These are phyloP conservation scores for Omphalea diandra DNA, from an alignment of 441 rosid species.

Conservation along the genomic window DNA sequence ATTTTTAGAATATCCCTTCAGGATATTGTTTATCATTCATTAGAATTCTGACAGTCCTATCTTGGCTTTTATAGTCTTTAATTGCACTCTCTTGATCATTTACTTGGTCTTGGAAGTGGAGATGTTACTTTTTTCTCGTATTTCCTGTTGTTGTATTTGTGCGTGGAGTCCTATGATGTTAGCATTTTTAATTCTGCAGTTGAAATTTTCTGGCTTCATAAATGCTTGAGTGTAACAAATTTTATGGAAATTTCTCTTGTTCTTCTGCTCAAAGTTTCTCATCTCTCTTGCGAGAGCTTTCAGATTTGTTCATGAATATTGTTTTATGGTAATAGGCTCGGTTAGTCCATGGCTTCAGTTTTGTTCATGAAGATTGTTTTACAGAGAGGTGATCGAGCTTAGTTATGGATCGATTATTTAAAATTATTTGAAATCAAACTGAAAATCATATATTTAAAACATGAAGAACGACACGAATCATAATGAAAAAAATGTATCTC, in stretches of 20 bases:
- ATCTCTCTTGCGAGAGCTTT: neutral
- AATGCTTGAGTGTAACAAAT: neutral
- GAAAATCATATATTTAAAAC: too few species aligned
- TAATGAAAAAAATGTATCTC: too few species aligned
- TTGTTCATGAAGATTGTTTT: too few species aligned
- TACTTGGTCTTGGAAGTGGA: constrained; percentile 5
- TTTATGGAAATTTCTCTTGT: neutral
- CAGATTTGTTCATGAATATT: neutral
- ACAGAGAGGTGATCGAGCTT: too few species aligned
- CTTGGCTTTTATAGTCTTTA: constrained; percentile 5
- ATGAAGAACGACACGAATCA: too few species aligned
- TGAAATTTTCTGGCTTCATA: neutral
- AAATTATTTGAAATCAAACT: too few species aligned
- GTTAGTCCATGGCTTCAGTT: too few species aligned
- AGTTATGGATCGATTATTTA: too few species aligned
- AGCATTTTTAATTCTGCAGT: neutral
- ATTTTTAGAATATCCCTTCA: constrained; percentile 11
- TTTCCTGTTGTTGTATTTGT: neutral
- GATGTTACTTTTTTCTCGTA: neutral
- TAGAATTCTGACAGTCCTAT: constrained; percentile 6
- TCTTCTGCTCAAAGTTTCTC: neutral
- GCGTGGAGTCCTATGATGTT: neutral
- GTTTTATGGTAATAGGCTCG: neutral
- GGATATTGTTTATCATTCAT: constrained; percentile 14
- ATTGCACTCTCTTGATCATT: too few species aligned